phyloP scores from a whole-genome alignment of 768 basidiomycete genomes.

The Mycena capillaripes region DNA sequence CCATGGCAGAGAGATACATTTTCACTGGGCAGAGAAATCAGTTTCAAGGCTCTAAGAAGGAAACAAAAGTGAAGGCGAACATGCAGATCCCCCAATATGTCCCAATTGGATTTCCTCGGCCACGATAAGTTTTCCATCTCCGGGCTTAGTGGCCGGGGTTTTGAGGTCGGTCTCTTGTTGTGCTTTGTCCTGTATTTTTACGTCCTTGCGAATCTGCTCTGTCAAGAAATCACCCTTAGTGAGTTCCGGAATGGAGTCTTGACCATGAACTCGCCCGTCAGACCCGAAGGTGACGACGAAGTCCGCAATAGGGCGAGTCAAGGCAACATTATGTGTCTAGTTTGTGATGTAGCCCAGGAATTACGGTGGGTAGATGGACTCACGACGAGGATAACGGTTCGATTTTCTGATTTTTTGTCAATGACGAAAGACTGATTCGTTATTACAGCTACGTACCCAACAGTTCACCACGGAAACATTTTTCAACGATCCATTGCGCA shows the following conservation, averaged over 20 bases:
- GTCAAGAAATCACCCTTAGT: too few relatives aligned
- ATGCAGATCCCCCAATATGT: constrained; percentile 61
- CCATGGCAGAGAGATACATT: too few relatives aligned
- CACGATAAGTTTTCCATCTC: constrained; percentile 69
- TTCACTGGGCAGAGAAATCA: too few relatives aligned
- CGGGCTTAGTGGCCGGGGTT: constrained; percentile 5
- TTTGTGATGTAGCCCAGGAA: neutral
- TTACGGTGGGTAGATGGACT: constrained; percentile 32
- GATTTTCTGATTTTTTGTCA: constrained; percentile 16
- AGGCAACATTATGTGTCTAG: too few relatives aligned
- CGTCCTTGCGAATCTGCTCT: too few relatives aligned
- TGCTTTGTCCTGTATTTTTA: too few relatives aligned
- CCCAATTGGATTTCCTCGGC: constrained; percentile 74
- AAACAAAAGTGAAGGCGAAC: neutral
- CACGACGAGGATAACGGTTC: constrained; percentile 65
- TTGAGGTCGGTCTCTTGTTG: too few relatives aligned
- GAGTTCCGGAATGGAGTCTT: too few relatives aligned
- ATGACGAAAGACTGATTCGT: neutral
- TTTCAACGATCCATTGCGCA: constrained; percentile 63
- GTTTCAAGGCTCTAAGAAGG: too few relatives aligned
- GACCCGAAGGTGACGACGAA: too few relatives aligned
- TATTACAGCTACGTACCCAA: constrained; percentile 42
- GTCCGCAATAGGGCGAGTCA: too few relatives aligned
- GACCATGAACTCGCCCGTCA: too few relatives aligned
- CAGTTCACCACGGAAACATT: constrained; percentile 58